Base-by-base conservation (phyloP, 1,139 yeast genomes). In the Kodamaea ohmeri region DNA sequence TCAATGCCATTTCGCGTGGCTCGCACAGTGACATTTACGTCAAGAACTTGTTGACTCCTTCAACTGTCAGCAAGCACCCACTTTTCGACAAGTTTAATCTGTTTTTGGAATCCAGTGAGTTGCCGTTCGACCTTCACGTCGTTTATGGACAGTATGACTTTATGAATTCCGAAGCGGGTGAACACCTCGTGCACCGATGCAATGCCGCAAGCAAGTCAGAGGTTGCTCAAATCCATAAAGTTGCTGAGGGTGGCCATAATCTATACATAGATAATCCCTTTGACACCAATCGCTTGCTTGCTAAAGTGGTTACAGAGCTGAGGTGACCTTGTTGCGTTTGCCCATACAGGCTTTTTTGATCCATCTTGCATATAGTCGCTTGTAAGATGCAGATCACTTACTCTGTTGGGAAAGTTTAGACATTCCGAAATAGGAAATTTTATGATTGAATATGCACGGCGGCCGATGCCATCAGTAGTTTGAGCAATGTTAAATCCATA, bases 111-210 rank as follows among this genome's bases (percentile, higher is more conserved):
- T 18, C 9, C 6, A 22, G 15, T 35, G 25, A 25, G 22, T 53
- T 63, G 25, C 68, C 70, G 19, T 75, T 76, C 27, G 67, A 76
- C 19, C 53, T 76, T 1, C 57, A 77, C 49, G 70, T 89, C 60
- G 57, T 87, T 26, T 89, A 88, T 55, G 97, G 97, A 0, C 80
- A 83, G 48, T 77, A 70, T 47, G 97, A 89, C 56, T 89, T 92
- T 75, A 89, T 89, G 96, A 84, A 85, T 53, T 66, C 75, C 2
- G 76, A 73, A 35, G 92, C 94, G 0, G 96, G 96, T 0, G 51
- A 61, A 7, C 71, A 73, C 40, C 77, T 79, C 34, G 68, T 64
- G 2, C 51, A 67, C 19, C 76, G 7, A 63, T 85, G 36, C 12
- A 35, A 29, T 17, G 25, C 32, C 1, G 55, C 67, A 2, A 63